Evolutionary conservation across 2,329 filamentous ascomycete species (phyloP), one percentile per base, ranked within the genome.

Genomic region (Apiospora malaysiana): DNA sequence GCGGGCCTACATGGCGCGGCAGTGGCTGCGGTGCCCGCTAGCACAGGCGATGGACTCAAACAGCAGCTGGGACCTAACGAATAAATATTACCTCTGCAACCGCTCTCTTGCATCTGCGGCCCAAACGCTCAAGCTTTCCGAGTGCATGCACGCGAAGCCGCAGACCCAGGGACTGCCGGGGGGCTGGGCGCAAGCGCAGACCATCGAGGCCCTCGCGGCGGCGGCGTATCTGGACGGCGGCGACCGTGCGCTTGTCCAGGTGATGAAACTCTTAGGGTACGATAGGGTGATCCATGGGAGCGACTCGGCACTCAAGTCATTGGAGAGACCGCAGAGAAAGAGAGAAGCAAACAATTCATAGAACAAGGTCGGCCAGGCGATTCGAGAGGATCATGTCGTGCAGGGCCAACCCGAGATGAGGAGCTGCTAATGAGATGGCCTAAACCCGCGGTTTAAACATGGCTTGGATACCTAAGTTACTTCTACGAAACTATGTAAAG

Each of bases 1-100:
- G n/a, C 46, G 46, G 46, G 46, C 46, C n/a, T 49, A 49, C n/a
- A 49, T 49, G n/a, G 46, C 46, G 46, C 46, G 46, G 46, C n/a
- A 49, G n/a, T 49, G n/a, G 46, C n/a, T 49, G n/a, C 46, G 46
- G 46, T 25, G 10, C 46, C 46, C 46, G 42, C 42, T 16, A 16
- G 42, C 42, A 14, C 42, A 16, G 42, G 10, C 42, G 42, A 45
- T 14, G 42, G 42, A 45, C 42, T 45, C 42, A 16, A 45, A 45
- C 42, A 14, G 12, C 42, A 42, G 40, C 40, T 42, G 40, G 40
- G 40, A 42, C 40, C 40, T 42, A 42, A 14, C 40, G 40, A 42
- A 42, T 42, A 42, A 42, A 42, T 14, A 42, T 42, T 42, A 14
- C 42, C 42, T 45, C 42, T 16, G 42, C 42, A 45, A 45, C 42